phyloP scores from a whole-genome alignment of 2,329 filamentous ascomycete genomes.

The Aureobasidium sp. region DNA sequence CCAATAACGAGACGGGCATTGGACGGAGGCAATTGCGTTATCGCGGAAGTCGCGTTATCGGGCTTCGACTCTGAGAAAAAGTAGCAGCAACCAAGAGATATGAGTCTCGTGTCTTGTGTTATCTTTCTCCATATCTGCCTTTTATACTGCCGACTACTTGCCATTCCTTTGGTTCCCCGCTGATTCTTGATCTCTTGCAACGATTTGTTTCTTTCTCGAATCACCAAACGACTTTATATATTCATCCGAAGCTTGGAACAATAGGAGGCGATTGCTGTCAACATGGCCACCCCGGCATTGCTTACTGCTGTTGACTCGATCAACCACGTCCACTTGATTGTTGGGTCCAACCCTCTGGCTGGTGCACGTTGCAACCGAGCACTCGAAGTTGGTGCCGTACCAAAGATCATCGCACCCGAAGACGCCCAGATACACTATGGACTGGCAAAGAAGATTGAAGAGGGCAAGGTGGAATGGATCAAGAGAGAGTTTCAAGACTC shows the following conservation, averaged over 20 bases:
- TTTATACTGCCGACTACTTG: not conserved
- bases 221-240: not conserved
- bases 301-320: constrained; percentile 65
- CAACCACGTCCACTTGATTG: constrained; percentile 69
- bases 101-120: not conserved
- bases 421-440: constrained; percentile 50
- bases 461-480: constrained; percentile 58
- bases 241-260: constrained; percentile 7
- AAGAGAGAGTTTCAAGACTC: constrained; percentile 58
- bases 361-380: constrained; percentile 73
- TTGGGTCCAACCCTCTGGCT: constrained; percentile 83
- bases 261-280: constrained; percentile 5
- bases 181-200: not conserved
- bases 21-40: constrained; percentile 11
- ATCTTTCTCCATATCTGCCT: not conserved
- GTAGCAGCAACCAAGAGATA: not conserved
- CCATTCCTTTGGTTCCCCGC: constrained; percentile 4
- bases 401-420: constrained; percentile 68
- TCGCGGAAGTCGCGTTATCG: constrained; percentile 7
- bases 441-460: constrained; percentile 56
- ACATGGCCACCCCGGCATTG: constrained; percentile 41
- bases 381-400: constrained; percentile 70
- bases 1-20: not conserved
- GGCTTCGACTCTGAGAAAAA: constrained; percentile 4
- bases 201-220: not conserved